Conservation (phyloP, 2,329 filamentous ascomycete species). For the Xylariomycetidae sp. region DNA sequence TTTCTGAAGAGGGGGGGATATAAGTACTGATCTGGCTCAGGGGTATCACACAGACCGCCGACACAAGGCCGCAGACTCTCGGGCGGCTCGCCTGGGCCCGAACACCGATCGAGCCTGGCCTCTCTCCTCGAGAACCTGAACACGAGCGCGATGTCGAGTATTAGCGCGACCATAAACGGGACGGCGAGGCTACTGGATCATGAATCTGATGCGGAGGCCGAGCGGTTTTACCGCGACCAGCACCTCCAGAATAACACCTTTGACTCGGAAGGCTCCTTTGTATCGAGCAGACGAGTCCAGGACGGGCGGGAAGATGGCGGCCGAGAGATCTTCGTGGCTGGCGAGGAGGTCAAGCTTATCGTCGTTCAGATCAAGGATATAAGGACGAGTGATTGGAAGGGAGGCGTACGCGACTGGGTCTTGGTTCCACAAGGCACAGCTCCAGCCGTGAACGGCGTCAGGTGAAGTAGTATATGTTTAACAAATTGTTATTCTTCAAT, state of each 20-base stretch:
- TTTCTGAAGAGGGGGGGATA: too few relatives aligned
- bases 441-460: constrained; percentile 35
- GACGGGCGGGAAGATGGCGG: constrained; percentile 43
- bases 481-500: too few relatives aligned
- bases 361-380: constrained; percentile 81
- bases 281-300: constrained; percentile 32
- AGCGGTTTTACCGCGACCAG: constrained; percentile 74
- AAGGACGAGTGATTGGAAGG: constrained; percentile 91
- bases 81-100: constrained; percentile 59
- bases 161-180: constrained; percentile 93
- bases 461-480: too few relatives aligned
- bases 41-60: constrained; percentile 88
- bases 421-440: constrained; percentile 30
- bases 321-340: constrained; percentile 66
- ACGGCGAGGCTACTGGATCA: constrained; percentile 66
- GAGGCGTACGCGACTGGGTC: constrained; percentile 78
- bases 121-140: constrained; percentile 86
- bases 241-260: constrained; percentile 95
- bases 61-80: constrained; percentile 58
- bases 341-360: constrained; percentile 81
- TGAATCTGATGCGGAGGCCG: constrained; percentile 83
- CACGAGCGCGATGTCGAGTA: constrained; percentile 78
- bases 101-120: constrained; percentile 70
- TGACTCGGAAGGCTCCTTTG: constrained; percentile 49
- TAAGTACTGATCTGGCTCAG: too few relatives aligned